Conservation (phyloP, 2,329 filamentous ascomycete species). For the Paramyrothecium roridum region DNA sequence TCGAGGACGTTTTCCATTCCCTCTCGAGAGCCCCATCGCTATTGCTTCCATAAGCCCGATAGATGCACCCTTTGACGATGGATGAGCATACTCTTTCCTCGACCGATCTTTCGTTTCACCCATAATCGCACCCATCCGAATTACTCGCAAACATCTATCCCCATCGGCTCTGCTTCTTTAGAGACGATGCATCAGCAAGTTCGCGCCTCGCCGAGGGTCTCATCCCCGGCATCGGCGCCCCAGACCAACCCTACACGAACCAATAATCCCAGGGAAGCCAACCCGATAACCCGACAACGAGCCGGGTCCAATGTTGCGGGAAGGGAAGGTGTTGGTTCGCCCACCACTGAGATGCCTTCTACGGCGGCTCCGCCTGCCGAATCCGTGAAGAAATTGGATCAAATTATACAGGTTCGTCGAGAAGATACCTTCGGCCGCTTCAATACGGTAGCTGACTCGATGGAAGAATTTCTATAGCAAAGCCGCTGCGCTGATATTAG, state of each 20-base stretch:
- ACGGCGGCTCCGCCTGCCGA: slow-evolving; percentile 57
- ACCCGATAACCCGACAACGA: slow-evolving; percentile 35
- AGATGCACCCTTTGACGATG: slow-evolving; percentile 19
- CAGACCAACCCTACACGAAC: slow-evolving; percentile 69
- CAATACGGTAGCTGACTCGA: neutral
- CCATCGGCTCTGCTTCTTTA: slow-evolving; percentile 2
- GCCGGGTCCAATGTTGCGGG: slow-evolving; percentile 39
- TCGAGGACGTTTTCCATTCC: neutral
- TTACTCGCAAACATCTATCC: neutral
- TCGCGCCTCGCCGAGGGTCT: slow-evolving; percentile 67
- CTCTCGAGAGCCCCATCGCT: neutral
- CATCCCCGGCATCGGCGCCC: slow-evolving; percentile 70
- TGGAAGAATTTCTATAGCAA: slow-evolving; percentile 86
- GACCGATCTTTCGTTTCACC: slow-evolving; percentile 25
- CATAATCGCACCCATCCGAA: slow-evolving; percentile 14
- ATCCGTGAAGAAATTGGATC: slow-evolving; percentile 76
- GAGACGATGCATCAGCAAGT: slow-evolving; percentile 83
- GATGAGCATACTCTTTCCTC: slow-evolving; percentile 28
- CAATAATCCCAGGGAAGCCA: slow-evolving; percentile 70
- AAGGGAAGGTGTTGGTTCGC: slow-evolving; percentile 41
- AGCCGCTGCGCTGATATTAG: slow-evolving; percentile 77
- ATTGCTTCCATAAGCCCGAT: neutral
- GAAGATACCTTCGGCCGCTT: neutral
- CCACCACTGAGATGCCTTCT: slow-evolving; percentile 42
- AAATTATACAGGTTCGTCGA: slow-evolving; percentile 78